Evolutionary conservation across 257 asterid genomes (phyloP).

Genomic region (Solanum pimpinellifolium): DNA sequence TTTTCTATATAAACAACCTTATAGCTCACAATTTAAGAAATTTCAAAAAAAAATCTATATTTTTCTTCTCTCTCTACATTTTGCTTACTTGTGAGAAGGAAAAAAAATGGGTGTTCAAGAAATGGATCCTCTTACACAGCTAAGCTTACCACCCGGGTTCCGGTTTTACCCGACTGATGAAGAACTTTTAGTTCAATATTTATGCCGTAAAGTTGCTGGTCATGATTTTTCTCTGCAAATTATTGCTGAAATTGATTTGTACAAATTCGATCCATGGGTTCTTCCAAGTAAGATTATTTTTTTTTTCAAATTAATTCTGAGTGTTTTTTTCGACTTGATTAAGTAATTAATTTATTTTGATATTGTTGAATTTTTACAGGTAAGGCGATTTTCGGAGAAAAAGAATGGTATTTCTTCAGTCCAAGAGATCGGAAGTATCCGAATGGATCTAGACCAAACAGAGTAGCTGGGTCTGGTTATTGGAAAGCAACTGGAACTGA

Average conservation of each 20-base stretch:
- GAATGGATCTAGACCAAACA: conserved; percentile 78
- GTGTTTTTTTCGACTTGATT: not conserved
- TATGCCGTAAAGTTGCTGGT: conserved; percentile 65
- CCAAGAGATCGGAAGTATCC: conserved; percentile 85
- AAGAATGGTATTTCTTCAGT: conserved; percentile 87
- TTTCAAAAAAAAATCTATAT: not conserved
- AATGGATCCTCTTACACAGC: conserved; percentile 61
- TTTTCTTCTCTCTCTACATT: not conserved
- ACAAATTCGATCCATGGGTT: conserved; percentile 78
- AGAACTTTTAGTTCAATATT: conserved; percentile 74
- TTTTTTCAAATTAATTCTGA: not conserved
- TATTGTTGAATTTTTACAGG: conserved; percentile 9
- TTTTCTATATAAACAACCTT: conserved; percentile 31
- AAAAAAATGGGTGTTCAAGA: conserved; percentile 55
- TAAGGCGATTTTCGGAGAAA: conserved; percentile 75
- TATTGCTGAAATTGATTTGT: conserved; percentile 64
- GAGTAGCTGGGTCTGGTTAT: conserved; percentile 83
- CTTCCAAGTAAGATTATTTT: conserved; percentile 45
- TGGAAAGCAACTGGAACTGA: conserved; percentile 97
- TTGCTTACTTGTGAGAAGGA: not conserved
- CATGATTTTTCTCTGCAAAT: conserved; percentile 44
- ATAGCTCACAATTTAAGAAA: not conserved
- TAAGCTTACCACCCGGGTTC: conserved; percentile 85
- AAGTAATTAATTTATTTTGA: not conserved
- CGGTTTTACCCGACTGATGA: conserved; percentile 86